Base-by-base conservation (phyloP, 176 grass and related monocot species). In the Elymus sibiricus region DNA sequence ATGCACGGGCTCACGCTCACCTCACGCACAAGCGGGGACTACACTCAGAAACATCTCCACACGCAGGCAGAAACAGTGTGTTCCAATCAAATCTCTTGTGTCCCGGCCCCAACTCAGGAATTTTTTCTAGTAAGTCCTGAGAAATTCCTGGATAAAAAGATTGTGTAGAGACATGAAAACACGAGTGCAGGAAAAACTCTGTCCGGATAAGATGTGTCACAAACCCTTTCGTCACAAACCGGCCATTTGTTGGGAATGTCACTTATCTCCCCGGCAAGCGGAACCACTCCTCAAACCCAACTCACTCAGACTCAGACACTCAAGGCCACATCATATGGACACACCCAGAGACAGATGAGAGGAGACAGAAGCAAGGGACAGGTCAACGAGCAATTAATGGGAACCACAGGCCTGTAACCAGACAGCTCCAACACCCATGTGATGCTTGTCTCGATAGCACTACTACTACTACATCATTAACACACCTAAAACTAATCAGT, bases 351-450 rank as follows among this genome's bases (percentile, higher is more conserved):
- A 27, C 11, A 74, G 32, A 61, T 21, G 66, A 79, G 34, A 62
- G 34, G 55, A 40, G 55, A 76, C 73, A 76, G 0, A 21, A 16
- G 73, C 44, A 53, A 76, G 73, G 44, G 44, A 76, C 73, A 76
- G 73, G 73, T 76, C 73, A 76, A 76, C 73, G 44, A 53, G 73
- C 73, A 64, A 85, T 89, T 89, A 89, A 81, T 69, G 82, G 66
- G 38, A 83, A 79, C 31, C 39, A 10, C 61, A 6, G 44, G 3
- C 47, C 6, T 46, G 80, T 71, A 3, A 12, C 47, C 68, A 6
- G 59, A 81, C 82, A 89, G 3, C 10, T 26, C 68, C 87, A 60
- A 47, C 59, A 29, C 62, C 46, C 78, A 86, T 70, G 88, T 86
- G 77, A 61, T 2, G 69, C 6, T 5, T 85, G 82, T 39, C 63